These are phyloP conservation scores for Penicillium sp. DNA, from an alignment of 2,329 filamentous ascomycete species.

Conservation along the genomic window DNA sequence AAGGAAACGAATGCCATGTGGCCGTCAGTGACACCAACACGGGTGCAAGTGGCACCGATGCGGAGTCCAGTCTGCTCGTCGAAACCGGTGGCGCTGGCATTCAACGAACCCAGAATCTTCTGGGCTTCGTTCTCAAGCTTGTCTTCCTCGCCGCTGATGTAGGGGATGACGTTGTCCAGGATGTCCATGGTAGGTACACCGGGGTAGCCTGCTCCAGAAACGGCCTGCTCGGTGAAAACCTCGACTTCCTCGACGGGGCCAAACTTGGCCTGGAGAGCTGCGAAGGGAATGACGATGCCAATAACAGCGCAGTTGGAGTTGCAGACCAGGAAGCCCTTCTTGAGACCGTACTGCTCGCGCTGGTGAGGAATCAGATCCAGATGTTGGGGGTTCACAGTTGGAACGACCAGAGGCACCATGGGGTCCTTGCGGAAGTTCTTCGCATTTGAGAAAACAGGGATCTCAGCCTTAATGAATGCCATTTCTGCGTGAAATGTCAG, in stretches of 20 bases:
- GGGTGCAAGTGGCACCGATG: constrained; percentile 81
- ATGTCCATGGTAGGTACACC: constrained; percentile 82
- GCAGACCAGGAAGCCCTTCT: constrained; percentile 87
- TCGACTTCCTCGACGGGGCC: constrained; percentile 67
- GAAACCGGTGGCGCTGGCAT: constrained; percentile 63
- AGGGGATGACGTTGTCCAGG: constrained; percentile 90
- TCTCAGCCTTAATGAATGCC: constrained; percentile 78
- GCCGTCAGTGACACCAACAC: constrained; percentile 88
- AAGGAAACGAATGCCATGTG: constrained; percentile 92
- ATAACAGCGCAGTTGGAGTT: constrained; percentile 98
- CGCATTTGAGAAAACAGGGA: constrained; percentile 92
- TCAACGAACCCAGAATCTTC: constrained; percentile 79
- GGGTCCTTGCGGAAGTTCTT: constrained; percentile 93
- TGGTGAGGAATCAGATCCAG: constrained; percentile 85
- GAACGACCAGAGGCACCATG: constrained; percentile 83
- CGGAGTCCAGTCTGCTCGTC: constrained; percentile 63
- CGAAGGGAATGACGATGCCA: constrained; percentile 87
- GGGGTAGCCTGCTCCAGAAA: constrained; percentile 70
- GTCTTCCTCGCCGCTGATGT: constrained; percentile 86
- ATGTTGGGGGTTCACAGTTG: constrained; percentile 85
- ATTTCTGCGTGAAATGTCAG: constrained; percentile 52
- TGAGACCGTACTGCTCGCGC: constrained; percentile 59
- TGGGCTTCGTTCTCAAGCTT: constrained; percentile 90
- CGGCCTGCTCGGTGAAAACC: constrained; percentile 89
- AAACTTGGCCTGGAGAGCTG: constrained; percentile 76